A percentile compares a stretch with the other conserved stretches of the same genome.
Conservation (phyloP, 2,329 filamentous ascomycete genomes). For the Exophiala bonariae region DNA sequence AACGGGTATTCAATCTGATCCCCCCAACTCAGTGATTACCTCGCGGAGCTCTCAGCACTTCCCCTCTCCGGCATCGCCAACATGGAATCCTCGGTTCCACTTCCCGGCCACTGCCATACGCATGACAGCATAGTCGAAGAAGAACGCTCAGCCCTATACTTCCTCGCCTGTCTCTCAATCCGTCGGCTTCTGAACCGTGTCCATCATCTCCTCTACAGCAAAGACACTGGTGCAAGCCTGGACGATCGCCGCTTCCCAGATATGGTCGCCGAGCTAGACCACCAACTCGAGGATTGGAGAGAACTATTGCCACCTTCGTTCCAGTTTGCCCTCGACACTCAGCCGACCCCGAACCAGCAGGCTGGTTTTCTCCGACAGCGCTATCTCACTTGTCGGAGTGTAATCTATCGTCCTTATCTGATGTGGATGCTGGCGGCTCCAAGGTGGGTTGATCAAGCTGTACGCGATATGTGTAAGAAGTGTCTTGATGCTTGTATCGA, state of each 20-base stretch:
- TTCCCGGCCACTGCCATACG: conserved; percentile 50
- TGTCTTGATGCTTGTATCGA: conserved; percentile 80
- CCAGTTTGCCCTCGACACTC: conserved; percentile 72
- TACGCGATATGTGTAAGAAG: conserved; percentile 76
- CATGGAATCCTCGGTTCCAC: conserved; percentile 52
- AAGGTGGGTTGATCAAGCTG: conserved; percentile 61
- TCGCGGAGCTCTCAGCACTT: conserved; percentile 53
- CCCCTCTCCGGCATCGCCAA: conserved; percentile 53
- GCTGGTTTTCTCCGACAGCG: conserved; percentile 77
- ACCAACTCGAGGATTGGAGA: conserved; percentile 82
- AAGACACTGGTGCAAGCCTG: conserved; percentile 62
- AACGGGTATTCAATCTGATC: too few relatives aligned
- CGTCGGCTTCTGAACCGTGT: conserved; percentile 75
- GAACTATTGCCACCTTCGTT: conserved; percentile 72
- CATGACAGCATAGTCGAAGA: conserved; percentile 41
- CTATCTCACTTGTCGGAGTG: conserved; percentile 82
- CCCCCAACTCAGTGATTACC: conserved; percentile 44
- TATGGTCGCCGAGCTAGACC: conserved; percentile 79
- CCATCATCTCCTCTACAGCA: conserved; percentile 76
- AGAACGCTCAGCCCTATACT: conserved; percentile 61
- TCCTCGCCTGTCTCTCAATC: conserved; percentile 78
- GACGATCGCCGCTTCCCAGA: conserved; percentile 51
- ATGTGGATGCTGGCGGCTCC: conserved; percentile 63
- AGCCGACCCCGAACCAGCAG: conserved; percentile 68
- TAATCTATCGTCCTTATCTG: conserved; percentile 83